These are phyloP conservation scores for Naganishia antarctica DNA, from an alignment of 768 basidiomycete species.

Conservation along the genomic window DNA sequence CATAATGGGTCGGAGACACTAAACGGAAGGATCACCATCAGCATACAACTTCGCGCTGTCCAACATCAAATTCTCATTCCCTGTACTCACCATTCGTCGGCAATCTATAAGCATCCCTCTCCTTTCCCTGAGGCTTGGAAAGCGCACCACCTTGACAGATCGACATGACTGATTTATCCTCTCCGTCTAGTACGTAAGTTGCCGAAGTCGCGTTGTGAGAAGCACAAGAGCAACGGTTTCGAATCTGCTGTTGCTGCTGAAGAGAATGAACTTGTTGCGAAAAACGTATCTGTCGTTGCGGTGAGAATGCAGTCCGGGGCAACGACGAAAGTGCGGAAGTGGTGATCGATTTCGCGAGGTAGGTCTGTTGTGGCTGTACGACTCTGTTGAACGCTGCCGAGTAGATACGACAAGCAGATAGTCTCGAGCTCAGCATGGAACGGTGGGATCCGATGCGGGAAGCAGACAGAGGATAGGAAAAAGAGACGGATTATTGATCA, in stretches of 20 bases:
- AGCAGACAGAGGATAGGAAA: background rate
- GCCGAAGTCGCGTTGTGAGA: slow-evolving; percentile 15
- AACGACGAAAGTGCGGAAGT: background rate
- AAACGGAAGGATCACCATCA: background rate
- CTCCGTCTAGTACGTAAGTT: slow-evolving; percentile 18
- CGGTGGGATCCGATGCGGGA: background rate
- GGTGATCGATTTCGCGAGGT: background rate
- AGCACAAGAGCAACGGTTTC: slow-evolving; percentile 24
- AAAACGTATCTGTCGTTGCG: background rate
- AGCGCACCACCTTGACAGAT: slow-evolving; percentile 14
- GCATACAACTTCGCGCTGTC: background rate
- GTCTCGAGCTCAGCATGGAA: slow-evolving; percentile 55
- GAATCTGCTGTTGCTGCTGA: slow-evolving; percentile 13
- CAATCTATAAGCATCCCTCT: slow-evolving; percentile 23
- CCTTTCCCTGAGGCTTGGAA: background rate
- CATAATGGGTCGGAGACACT: slow-evolving; percentile 47
- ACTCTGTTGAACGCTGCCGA: slow-evolving; percentile 2
- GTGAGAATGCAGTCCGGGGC: background rate
- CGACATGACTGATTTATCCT: slow-evolving; percentile 22
- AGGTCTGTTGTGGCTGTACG: background rate
- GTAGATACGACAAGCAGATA: slow-evolving; percentile 16
- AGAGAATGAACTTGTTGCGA: slow-evolving; percentile 1
- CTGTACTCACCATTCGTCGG: slow-evolving; percentile 21
- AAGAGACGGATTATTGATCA: no score
- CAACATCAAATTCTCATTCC: background rate